A percentile compares a stretch with the other conserved stretches of the same genome.
Conservation (phyloP, 352 stramenopile species). For the Phytophthora parvispora region DNA sequence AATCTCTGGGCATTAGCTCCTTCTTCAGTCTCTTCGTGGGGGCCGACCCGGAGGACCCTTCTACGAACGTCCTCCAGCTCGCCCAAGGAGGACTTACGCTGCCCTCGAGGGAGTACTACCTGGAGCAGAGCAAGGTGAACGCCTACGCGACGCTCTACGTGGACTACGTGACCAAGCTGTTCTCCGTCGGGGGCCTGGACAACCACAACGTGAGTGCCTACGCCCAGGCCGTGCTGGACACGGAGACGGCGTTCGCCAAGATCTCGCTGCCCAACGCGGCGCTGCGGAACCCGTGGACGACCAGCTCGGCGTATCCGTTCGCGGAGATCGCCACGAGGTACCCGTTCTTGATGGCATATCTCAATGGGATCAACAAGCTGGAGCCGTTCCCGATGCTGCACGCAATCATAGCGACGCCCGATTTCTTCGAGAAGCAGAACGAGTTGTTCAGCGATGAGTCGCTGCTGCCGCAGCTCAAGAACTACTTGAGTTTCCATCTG, state of each 20-base stretch:
- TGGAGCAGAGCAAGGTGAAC: conserved; percentile 51
- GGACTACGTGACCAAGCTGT: conserved; percentile 58
- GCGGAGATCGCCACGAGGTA: conserved; percentile 60
- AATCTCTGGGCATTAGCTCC: conserved; percentile 51
- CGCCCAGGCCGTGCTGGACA: conserved; percentile 53
- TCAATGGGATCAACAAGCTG: conserved; percentile 56
- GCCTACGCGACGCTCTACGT: conserved; percentile 53
- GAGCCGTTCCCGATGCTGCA: conserved; percentile 46
- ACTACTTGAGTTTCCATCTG: conserved; percentile 75
- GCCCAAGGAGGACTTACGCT: conserved; percentile 70
- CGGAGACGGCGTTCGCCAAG: conserved; percentile 85
- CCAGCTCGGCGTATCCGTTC: conserved; percentile 90
- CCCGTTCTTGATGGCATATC: conserved; percentile 60
- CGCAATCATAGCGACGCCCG: conserved; percentile 58
- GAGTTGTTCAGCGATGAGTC: conserved; percentile 45
- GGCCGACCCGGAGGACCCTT: conserved; percentile 57
- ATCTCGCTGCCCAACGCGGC: conserved; percentile 90
- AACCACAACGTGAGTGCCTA: conserved; percentile 50
- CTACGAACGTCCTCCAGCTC: conserved; percentile 55
- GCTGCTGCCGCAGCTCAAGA: conserved; percentile 53
- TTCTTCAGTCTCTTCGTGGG: conserved; percentile 65
- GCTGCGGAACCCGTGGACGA: conserved; percentile 85
- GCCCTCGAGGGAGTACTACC: conserved; percentile 73
- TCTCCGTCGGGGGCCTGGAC: conserved; percentile 47
- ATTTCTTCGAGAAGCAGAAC: conserved; percentile 64